Evolutionary conservation across 176 grass and related monocot genomes (phyloP).

Genomic region (Oryza nivara): DNA sequence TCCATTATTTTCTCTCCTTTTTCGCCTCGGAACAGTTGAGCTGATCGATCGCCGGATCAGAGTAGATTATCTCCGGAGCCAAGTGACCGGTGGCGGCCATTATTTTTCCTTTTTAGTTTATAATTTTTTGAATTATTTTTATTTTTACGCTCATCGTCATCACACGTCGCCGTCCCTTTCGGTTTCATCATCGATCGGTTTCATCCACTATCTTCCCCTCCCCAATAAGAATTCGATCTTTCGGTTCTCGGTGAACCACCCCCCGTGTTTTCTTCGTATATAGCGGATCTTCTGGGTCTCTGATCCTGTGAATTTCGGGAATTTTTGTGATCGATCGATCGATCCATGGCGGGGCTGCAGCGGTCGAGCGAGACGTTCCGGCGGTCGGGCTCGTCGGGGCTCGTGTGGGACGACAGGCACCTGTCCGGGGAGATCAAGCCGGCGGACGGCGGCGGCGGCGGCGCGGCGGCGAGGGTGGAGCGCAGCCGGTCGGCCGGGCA

Average conservation of each 20-base stretch:
- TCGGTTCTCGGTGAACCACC: background rate
- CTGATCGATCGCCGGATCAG: background rate
- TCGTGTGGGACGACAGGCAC: conserved; percentile 78
- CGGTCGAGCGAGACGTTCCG: conserved; percentile 85
- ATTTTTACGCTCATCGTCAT: background rate
- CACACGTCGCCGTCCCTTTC: conserved; percentile 10
- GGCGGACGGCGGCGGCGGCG: conserved; percentile 1
- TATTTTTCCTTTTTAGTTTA: background rate
- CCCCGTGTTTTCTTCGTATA: background rate
- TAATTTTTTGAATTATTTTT: background rate
- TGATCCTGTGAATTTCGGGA: background rate
- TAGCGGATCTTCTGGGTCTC: background rate
- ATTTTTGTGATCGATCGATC: background rate
- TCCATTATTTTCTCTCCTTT: background rate
- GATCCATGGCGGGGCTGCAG: conserved; percentile 74
- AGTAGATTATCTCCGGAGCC: conserved; percentile 43
- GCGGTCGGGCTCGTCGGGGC: conserved; percentile 85
- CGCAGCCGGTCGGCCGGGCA: conserved; percentile 40
- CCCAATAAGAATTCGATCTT: background rate
- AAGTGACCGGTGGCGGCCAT: conserved; percentile 20
- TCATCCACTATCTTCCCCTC: background rate
- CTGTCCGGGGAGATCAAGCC: conserved; percentile 61
- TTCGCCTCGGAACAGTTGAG: background rate
- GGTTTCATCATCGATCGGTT: background rate
- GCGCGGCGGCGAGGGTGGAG: background rate